Percentiles rank a stretch among this genome's conserved stretches.
phyloP scores from a whole-genome alignment of 208 protist species.

The Endotrypanum monterogeii region DNA sequence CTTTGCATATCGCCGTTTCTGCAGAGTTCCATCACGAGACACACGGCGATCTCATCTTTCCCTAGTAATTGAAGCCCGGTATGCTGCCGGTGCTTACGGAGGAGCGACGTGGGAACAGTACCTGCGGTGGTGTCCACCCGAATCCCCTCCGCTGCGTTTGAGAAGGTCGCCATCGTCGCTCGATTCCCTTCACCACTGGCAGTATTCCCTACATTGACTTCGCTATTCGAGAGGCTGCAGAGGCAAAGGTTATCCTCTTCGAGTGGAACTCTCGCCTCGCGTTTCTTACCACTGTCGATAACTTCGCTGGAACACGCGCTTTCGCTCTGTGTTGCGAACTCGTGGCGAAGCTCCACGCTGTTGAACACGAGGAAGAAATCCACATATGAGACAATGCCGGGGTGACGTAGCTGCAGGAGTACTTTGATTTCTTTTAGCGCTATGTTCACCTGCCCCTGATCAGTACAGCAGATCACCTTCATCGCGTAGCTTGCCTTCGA shows the following conservation, averaged over 20 bases:
- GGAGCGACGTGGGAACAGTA: conserved; percentile 13
- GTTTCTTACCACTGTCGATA: not conserved
- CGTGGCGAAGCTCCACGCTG: conserved; percentile 45
- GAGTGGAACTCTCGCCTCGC: not conserved
- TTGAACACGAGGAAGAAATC: conserved; percentile 90
- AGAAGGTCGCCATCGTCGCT: not conserved
- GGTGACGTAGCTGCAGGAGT: conserved; percentile 75
- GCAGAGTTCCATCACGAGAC: conserved; percentile 90
- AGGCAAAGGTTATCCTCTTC: conserved; percentile 17
- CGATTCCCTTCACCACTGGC: not conserved
- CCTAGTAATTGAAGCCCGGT: conserved; percentile 21
- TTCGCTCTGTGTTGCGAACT: conserved; percentile 41
- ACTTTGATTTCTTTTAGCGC: conserved; percentile 90
- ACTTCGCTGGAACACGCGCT: not conserved
- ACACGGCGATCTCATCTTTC: conserved; percentile 67
- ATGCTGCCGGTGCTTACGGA: conserved; percentile 7
- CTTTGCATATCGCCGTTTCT: conserved; percentile 72
- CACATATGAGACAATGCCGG: conserved; percentile 81
- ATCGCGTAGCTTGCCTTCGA: conserved; percentile 70
- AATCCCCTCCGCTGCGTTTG: not conserved
- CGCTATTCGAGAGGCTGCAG: conserved; percentile 33
- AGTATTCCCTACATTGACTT: conserved; percentile 8
- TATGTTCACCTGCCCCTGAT: conserved; percentile 66
- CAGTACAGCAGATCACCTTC: conserved; percentile 81
- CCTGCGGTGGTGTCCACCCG: not conserved